Percentiles rank a stretch among this genome's conserved stretches.
Conservation (phyloP, 257 asterid species). For the Salvia hispanica region DNA sequence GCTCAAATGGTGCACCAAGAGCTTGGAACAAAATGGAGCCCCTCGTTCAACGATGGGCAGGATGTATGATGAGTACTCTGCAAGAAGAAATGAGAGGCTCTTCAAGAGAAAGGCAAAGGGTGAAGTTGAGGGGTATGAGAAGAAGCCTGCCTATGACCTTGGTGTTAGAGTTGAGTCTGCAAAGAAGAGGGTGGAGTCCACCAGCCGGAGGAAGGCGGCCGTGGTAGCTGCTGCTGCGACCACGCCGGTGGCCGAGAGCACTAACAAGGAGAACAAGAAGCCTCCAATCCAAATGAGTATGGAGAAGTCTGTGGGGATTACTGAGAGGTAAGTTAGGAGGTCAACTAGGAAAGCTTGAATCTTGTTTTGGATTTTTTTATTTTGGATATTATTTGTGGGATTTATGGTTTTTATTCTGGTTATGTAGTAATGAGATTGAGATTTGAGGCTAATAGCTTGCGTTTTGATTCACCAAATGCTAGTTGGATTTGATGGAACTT, state of each 20-base stretch:
- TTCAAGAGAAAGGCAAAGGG: conserved; percentile 62
- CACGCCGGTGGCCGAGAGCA: conserved; percentile 63
- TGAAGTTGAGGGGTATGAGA: conserved; percentile 49
- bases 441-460: conserved; percentile 28
- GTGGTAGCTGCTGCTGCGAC: conserved; percentile 29
- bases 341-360: conserved; percentile 40
- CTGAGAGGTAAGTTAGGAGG: conserved; percentile 56
- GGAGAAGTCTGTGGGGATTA: conserved; percentile 52
- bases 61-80: conserved; percentile 79
- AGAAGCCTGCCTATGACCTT: conserved; percentile 59
- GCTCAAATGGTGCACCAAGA: conserved; percentile 73
- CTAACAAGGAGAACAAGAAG: conserved; percentile 71
- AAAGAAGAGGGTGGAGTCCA: conserved; percentile 58
- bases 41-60: conserved; percentile 43
- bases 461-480: background rate
- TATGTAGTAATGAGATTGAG: background rate
- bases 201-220: conserved; percentile 51
- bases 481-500: background rate
- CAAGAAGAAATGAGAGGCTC: conserved; percentile 87
- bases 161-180: conserved; percentile 80
- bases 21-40: conserved; percentile 38
- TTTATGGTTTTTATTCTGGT: conserved; percentile 15
- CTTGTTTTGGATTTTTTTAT: background rate
- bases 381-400: background rate
- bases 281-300: conserved; percentile 50